Evolutionary conservation across 306 rosid genomes (phyloP), one percentile per base, ranked within the genome.

Genomic region (Sicyos edulis): DNA sequence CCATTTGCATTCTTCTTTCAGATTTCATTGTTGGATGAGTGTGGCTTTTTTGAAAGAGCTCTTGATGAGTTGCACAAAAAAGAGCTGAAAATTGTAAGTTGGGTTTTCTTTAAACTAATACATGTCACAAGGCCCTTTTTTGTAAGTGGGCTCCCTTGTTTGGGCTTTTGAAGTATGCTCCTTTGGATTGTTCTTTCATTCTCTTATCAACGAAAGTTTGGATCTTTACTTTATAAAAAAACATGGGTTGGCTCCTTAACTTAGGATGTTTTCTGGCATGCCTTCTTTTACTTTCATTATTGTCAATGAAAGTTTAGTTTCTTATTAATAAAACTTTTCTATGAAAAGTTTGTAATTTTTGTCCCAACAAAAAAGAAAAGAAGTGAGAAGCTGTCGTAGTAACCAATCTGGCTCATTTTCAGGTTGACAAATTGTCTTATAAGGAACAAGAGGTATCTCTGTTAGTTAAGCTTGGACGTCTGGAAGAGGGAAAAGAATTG

Each of bases 391-490:
- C 72, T 55, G 74, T 71, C 29, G 66, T 12, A 7, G 73, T 85
- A 71, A 81, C 58, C 49, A 58, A 55, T 57, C 22, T 60, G 71
- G 62, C 65, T 70, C 17, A 58, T 57, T 81, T 75, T 24, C 82
- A 93, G 98, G 93, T 91, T 76, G 99, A 93, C 80, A 93, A 86
- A 75, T 84, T 93, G 75, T 83, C 77, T 42, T 83, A 77, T 80
- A 91, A 91, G 82, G 97, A 93, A 73, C 91, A 91, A 72, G 96
- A 91, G 84, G 97, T 89, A 81, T 83, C 95, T 51, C 99, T 93
- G 83, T 61, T 91, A 69, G 84, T 86, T 56, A 91, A 91, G 86
- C 97, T 93, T 86, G 91, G 87, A 80, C 87, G 15, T 78, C 72
- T 87, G 14, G 91, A 85, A 81, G 91, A 91, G 79, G 95, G 85